Conservation (phyloP, 2,329 filamentous ascomycete species). For the Microdochium nivale region DNA sequence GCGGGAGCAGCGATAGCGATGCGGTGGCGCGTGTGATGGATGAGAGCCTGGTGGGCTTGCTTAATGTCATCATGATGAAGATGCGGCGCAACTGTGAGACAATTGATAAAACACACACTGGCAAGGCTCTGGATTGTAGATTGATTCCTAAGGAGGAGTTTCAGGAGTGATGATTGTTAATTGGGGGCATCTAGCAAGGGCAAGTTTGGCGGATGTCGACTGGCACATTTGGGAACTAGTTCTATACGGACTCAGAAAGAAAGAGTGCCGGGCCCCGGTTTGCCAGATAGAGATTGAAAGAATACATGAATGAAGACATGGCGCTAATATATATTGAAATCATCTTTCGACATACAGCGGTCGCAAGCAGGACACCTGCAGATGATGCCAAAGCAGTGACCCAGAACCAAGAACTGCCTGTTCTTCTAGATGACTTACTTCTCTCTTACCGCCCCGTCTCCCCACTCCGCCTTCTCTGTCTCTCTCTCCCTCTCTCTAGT, state of each 20-base stretch:
- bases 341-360: too few relatives aligned
- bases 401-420: too few relatives aligned
- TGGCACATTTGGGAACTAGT: not conserved
- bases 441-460: too few relatives aligned
- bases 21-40: slow-evolving; percentile 12
- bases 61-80: slow-evolving; percentile 24
- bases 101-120: slow-evolving; percentile 33
- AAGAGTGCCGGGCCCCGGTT: not conserved
- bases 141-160: slow-evolving; percentile 9
- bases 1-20: slow-evolving; percentile 14
- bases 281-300: not conserved
- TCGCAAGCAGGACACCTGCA: too few relatives aligned
- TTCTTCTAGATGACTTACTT: too few relatives aligned
- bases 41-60: slow-evolving; percentile 26
- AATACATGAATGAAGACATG: too few relatives aligned
- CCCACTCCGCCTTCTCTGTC: too few relatives aligned
- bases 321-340: too few relatives aligned
- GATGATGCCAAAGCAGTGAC: too few relatives aligned
- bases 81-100: slow-evolving; percentile 26
- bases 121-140: slow-evolving; percentile 24
- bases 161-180: slow-evolving; percentile 1
- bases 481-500: too few relatives aligned
- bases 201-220: not conserved
- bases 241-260: not conserved
- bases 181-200: not conserved